Evolutionary conservation across 2,329 filamentous ascomycete species (phyloP).

Genomic region (Aphanocladium album): DNA sequence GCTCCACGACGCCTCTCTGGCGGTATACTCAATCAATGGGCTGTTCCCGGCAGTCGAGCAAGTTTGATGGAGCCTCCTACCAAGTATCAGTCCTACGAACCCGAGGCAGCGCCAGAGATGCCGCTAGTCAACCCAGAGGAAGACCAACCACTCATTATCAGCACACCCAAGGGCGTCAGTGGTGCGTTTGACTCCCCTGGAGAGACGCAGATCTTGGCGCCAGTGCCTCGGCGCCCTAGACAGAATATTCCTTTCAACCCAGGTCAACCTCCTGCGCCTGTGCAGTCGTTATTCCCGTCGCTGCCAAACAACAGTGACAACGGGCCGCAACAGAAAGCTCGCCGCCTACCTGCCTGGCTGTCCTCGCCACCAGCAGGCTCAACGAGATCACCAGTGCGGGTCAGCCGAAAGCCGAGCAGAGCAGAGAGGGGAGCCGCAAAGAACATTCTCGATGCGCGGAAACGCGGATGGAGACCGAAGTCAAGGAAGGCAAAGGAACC

Average conservation of each 20-base stretch:
- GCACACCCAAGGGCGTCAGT: conserved; percentile 51
- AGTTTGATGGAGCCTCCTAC: conserved; percentile 17
- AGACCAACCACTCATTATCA: conserved; percentile 56
- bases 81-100: neutral
- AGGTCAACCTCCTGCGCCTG: conserved; percentile 16
- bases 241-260: conserved; percentile 17
- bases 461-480: conserved; percentile 49
- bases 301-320: neutral
- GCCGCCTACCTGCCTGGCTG: conserved; percentile 29
- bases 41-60: conserved; percentile 33
- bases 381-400: conserved; percentile 34
- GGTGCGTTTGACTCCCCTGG: conserved; percentile 47
- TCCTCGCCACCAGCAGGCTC: conserved; percentile 30
- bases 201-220: conserved; percentile 47
- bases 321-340: conserved; percentile 10
- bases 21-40: conserved; percentile 35
- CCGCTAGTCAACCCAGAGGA: conserved; percentile 22
- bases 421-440: conserved; percentile 57
- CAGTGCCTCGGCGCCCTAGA: conserved; percentile 47
- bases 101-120: neutral
- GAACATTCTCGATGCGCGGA: conserved; percentile 58
- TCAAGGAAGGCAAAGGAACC: conserved; percentile 34
- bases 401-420: conserved; percentile 47
- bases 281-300: conserved; percentile 12
- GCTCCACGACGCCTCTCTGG: conserved; percentile 40